Evolutionary conservation across 2,329 filamentous ascomycete genomes (phyloP), one percentile per base, ranked within the genome.

Genomic region (Teratosphaeria gauchensis): DNA sequence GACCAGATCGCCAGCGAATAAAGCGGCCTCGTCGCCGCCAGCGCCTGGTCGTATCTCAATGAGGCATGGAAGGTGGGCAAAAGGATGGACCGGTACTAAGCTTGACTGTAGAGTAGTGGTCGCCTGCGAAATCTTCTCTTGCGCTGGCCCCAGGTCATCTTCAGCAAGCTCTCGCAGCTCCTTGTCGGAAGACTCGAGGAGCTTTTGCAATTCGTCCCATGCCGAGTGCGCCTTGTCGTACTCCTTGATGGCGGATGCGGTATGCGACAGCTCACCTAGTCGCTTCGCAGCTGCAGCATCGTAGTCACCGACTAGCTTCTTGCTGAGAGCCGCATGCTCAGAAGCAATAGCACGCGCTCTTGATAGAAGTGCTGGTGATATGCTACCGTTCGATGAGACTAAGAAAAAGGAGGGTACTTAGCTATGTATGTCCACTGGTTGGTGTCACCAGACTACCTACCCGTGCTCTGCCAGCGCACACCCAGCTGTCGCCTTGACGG

Each of bases 21-120:
- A 85, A 0, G 90, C 86, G 2, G 92, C 92, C 75, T 99, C 94
- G 59, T 90, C 85, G 1, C 94, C 94, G 42, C 94, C 94, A 0
- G 91, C 92, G 0, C 94, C 94, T 0, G 94, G 94, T 0, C 92
- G 84, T 60, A 99, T 88, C 75, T 99, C 94, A 51, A 99, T 76
- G 63, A 99, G 81, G 73, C 92, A 97, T 56, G 92, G 90, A 65
- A 97, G 82, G 62, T 90, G 83, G 33, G 90, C 90, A 71, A 96
- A 99, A 2, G 92, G 89, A 72, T 99, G 92, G 48, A 85, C 84
- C 0, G 94, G 94, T 16, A 95, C 88, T 56, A 99, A 81, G 53
- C 88, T 85, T 24, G 82, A 84, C 30, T 90, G 90, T 51, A 99
- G 81, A 38, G 82, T 83, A 42, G 80, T 80, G 0, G 85, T 84